These are phyloP conservation scores for Aureobasidium leucospermi DNA, from an alignment of 2,329 filamentous ascomycete species.

Conservation along the genomic window DNA sequence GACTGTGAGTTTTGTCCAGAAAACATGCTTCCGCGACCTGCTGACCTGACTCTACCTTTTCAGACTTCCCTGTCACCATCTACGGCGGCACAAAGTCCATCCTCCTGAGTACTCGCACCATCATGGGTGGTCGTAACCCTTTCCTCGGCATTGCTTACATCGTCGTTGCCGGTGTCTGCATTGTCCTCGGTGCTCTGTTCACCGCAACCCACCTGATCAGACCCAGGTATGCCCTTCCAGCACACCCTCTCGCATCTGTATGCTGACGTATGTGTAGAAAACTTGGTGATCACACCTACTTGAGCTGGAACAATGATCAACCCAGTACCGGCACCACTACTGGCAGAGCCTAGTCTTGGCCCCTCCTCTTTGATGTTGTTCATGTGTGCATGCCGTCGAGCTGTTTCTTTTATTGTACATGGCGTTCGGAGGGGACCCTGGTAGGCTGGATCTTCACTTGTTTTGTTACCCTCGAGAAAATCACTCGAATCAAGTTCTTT, in stretches of 20 bases:
- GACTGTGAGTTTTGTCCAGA: slow-evolving; percentile 55
- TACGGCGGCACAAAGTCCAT: slow-evolving; percentile 88
- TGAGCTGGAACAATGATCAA: slow-evolving; percentile 83
- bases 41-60: neutral
- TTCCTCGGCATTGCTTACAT: slow-evolving; percentile 96
- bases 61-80: slow-evolving; percentile 71
- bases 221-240: slow-evolving; percentile 57
- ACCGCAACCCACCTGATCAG: slow-evolving; percentile 85
- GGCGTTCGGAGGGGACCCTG: slow-evolving; percentile 2
- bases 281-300: slow-evolving; percentile 94
- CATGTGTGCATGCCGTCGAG: slow-evolving; percentile 8
- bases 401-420: neutral
- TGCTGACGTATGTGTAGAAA: slow-evolving; percentile 52
- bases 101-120: slow-evolving; percentile 78
- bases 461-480: neutral
- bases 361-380: slow-evolving; percentile 1
- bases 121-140: slow-evolving; percentile 90
- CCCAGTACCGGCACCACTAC: slow-evolving; percentile 49
- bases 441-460: neutral
- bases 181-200: slow-evolving; percentile 80
- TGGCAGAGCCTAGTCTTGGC: slow-evolving; percentile 28
- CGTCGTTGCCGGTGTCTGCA: slow-evolving; percentile 86
- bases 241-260: neutral
- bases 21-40: neutral
- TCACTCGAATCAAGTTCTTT: neutral